Percentiles rank a stretch among this genome's conserved stretches.
phyloP scores from a whole-genome alignment of 1,139 yeast species.

The Pichia sp. region DNA sequence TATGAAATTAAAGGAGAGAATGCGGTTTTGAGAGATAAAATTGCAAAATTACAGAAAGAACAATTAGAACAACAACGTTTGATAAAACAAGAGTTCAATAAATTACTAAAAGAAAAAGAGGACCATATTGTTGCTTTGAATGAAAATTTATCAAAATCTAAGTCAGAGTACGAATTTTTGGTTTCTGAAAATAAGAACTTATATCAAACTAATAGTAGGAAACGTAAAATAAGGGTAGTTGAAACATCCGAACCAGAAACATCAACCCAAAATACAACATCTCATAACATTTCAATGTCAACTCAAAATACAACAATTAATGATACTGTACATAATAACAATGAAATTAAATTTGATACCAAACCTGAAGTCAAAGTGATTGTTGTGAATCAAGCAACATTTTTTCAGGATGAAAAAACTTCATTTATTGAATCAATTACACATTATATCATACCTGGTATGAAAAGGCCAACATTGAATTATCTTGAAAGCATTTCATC shows the following conservation, averaged over 20 bases:
- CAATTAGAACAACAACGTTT: conserved; percentile 40
- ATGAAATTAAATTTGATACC: background rate
- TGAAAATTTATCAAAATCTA: conserved; percentile 46
- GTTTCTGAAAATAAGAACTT: conserved; percentile 34
- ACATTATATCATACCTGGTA: conserved; percentile 42
- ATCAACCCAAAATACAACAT: conserved; percentile 4
- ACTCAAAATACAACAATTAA: conserved; percentile 7
- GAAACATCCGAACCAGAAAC: conserved; percentile 5
- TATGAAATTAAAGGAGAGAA: conserved; percentile 68
- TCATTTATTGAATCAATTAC: conserved; percentile 35
- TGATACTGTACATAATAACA: background rate
- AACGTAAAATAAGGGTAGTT: conserved; percentile 17
- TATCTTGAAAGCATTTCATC: conserved; percentile 44
- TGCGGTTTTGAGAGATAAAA: conserved; percentile 62
- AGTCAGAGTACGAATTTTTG: conserved; percentile 67
- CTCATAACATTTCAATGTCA: conserved; percentile 1
- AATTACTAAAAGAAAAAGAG: conserved; percentile 33
- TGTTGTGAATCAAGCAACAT: conserved; percentile 26
- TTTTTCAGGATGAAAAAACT: conserved; percentile 35
- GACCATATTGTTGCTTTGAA: conserved; percentile 39
- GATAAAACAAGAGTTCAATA: conserved; percentile 34
- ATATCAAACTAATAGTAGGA: conserved; percentile 17
- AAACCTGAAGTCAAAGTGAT: conserved; percentile 16
- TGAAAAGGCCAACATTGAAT: conserved; percentile 41
- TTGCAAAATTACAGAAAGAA: conserved; percentile 42